These are phyloP conservation scores for Caloboletus inedulis DNA, from an alignment of 1,284 basidiomycete species.

Conservation along the genomic window DNA sequence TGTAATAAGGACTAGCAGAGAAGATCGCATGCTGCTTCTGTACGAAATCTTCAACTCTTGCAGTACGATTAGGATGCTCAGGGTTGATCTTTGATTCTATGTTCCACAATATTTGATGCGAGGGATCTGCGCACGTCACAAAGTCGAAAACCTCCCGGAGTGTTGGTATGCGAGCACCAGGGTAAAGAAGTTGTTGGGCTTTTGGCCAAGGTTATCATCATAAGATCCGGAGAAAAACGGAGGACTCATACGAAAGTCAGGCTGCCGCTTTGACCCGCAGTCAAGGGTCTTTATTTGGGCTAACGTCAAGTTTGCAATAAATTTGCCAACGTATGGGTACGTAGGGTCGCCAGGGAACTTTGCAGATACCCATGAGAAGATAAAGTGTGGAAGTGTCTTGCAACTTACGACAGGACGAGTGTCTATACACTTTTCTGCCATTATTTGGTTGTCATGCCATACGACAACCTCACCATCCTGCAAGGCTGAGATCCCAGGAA, in stretches of 20 bases:
- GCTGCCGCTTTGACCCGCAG: conserved; percentile 68
- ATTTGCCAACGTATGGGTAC: conserved; percentile 73
- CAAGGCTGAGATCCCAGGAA: conserved; percentile 9
- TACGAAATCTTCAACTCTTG: conserved; percentile 65
- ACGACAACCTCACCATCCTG: conserved; percentile 73
- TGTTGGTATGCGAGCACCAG: conserved; percentile 68
- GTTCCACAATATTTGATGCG: conserved; percentile 63
- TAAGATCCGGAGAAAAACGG: not conserved
- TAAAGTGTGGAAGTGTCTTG: not conserved
- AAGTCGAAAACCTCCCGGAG: conserved; percentile 73
- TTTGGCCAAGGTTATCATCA: conserved; percentile 11
- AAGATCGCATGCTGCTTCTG: conserved; percentile 58
- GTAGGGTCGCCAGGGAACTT: conserved; percentile 53
- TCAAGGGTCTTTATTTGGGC: conserved; percentile 75
- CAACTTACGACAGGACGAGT: conserved; percentile 55
- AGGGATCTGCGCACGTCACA: conserved; percentile 64
- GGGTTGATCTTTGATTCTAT: conserved; percentile 80
- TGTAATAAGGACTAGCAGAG: conserved; percentile 50
- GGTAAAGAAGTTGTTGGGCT: conserved; percentile 65
- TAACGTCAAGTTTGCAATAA: conserved; percentile 71
- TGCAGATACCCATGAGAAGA: conserved; percentile 11
- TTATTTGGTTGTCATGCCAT: conserved; percentile 75
- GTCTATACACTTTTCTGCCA: conserved; percentile 61
- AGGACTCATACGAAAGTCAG: conserved; percentile 53
- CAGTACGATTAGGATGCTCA: conserved; percentile 52